phyloP scores from a whole-genome alignment of 306 rosid genomes.

The Calophaca sinica region DNA sequence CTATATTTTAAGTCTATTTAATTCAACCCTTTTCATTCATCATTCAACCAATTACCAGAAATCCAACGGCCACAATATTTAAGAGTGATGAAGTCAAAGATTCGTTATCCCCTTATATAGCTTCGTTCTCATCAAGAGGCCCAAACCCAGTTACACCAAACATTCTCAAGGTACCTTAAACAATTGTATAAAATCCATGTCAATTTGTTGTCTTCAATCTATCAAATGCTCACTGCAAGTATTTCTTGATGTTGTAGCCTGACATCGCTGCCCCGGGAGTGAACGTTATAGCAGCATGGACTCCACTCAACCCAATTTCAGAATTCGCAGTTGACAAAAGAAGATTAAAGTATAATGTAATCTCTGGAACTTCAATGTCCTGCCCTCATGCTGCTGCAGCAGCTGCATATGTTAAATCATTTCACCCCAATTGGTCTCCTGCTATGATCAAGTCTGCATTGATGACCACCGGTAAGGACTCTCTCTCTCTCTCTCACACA shows the following conservation, averaged over 20 bases:
- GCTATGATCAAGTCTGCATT: conserved; percentile 38
- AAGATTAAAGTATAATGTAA: not conserved
- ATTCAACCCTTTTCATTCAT: not conserved
- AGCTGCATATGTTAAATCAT: conserved; percentile 65
- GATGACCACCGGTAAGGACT: conserved; percentile 55
- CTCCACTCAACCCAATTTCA: conserved; percentile 35
- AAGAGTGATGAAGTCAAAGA: conserved; percentile 45
- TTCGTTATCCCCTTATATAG: conserved; percentile 46
- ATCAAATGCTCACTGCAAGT: not conserved
- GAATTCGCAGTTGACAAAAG: conserved; percentile 31
- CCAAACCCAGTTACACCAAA: conserved; percentile 53
- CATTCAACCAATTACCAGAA: conserved; percentile 12
- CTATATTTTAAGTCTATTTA: too few relatives aligned
- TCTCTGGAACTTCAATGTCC: conserved; percentile 62
- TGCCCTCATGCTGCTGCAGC: conserved; percentile 58
- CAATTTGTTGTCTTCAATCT: not conserved
- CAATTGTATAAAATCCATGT: not conserved
- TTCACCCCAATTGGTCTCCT: conserved; percentile 59
- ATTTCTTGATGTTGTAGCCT: conserved; percentile 46
- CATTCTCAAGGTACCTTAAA: conserved; percentile 58
- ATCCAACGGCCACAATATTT: conserved; percentile 55
- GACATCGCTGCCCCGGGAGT: conserved; percentile 59
- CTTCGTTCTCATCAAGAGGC: conserved; percentile 65
- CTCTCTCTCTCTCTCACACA: too few relatives aligned
- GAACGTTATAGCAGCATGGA: conserved; percentile 56